Evolutionary conservation across 768 basidiomycete genomes (phyloP), one percentile per base, ranked within the genome.

Genomic region (Pulveroboletus sp.): DNA sequence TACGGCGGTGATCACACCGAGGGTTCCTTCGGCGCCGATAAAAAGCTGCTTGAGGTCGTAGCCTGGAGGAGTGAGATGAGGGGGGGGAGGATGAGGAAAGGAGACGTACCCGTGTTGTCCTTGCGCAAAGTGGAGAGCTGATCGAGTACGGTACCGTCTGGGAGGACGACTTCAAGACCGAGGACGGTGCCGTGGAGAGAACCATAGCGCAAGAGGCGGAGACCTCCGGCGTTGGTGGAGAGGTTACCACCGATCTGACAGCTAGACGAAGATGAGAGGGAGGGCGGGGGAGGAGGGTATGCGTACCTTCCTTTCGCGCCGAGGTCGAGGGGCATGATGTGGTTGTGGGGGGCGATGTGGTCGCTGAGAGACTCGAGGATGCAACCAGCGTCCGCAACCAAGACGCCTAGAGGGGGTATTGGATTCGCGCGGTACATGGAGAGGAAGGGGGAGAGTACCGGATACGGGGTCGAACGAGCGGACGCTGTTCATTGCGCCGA

Each of bases 201-300:
- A 39, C 96, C 96, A 62, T 98, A 99, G 20, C 96, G 82, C 35
- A 99, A 71, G 20, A 99, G 77, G 2, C 96, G 82, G 8, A 99
- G 78, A n/a, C 96, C 96, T 17, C 96, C 96, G 23, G 96, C 96
- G 63, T 99, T 99, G 5, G 96, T 98, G 1, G 96, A 83, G 23
- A 98, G 79, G 67, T 98, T 97, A 29, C 96, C 96, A 41, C 95
- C 96, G 55, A 99, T 94, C 63, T 98, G 95, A 75, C 96, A 99
- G 60, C 90, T 90, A 64, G 29, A 50, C 27, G 16, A 34, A 24
- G 14, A 42, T 53, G 37, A 51, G 46, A 11, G 9, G 11, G 47
- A 32, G 36, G 16, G 40, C 31, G 51, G 37, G 51, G 52, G 35
- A 13, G 9, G 44, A 27, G 2, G 19, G 24, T 19, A n/a, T 11